Evolutionary conservation across 176 grass and related monocot species (phyloP).

Genomic region (Miscanthus lutarioriparius): DNA sequence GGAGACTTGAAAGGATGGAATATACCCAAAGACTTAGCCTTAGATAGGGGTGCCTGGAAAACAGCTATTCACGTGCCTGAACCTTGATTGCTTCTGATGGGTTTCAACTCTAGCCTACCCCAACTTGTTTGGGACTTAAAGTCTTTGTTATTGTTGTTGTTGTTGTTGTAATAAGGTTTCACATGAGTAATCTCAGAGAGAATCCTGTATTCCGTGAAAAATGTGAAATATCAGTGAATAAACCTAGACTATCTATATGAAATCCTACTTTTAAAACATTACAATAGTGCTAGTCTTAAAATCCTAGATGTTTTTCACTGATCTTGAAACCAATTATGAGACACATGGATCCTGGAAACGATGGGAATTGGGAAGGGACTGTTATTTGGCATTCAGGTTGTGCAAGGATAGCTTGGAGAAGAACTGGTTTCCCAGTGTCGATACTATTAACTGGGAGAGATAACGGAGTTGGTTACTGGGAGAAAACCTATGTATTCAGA

Average conservation of each 20-base stretch:
- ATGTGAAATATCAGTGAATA: constrained; percentile 10
- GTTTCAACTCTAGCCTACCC: no score
- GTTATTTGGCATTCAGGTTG: constrained; percentile 65
- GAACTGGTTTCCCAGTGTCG: constrained; percentile 63
- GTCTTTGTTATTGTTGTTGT: no score
- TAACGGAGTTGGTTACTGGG: constrained; percentile 43
- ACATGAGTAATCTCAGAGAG: background rate
- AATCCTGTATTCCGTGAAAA: background rate
- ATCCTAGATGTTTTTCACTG: constrained; percentile 1
- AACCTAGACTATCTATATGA: background rate
- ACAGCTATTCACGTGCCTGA: no score
- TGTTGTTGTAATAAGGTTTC: no score
- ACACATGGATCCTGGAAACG: background rate
- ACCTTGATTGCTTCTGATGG: no score
- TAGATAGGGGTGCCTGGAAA: no score
- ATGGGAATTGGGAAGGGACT: constrained; percentile 32
- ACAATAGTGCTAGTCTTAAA: background rate
- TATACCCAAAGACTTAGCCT: no score
- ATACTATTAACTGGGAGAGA: background rate
- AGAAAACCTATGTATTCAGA: constrained; percentile 57
- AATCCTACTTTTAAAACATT: background rate
- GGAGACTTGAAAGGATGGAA: no score
- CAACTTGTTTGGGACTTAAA: no score
- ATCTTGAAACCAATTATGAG: background rate
- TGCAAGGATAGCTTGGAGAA: constrained; percentile 81